Conservation (phyloP, 768 basidiomycete species). For the Ramaria rubella region DNA sequence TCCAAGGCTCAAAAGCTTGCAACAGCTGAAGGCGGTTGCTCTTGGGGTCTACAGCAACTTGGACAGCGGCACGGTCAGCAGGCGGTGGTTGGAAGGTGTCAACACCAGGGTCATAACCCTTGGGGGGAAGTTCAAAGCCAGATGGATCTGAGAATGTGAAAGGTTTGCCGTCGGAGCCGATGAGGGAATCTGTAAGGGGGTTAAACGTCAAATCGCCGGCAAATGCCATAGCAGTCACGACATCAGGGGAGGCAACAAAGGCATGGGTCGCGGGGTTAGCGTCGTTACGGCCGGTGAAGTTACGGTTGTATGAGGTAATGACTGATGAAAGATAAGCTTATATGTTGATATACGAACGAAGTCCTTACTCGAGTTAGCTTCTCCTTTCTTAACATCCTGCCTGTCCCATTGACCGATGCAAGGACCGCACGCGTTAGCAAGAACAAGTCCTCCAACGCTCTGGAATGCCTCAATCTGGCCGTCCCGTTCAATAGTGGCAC, state of each 20-base stretch:
- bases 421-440: conserved; percentile 98
- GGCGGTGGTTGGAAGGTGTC: conserved; percentile 97
- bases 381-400: conserved; percentile 93
- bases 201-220: conserved; percentile 94
- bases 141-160: conserved; percentile 95
- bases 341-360: neutral
- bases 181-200: conserved; percentile 86
- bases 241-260: conserved; percentile 87
- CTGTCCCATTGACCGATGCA: conserved; percentile 99
- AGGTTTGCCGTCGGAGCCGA: conserved; percentile 84
- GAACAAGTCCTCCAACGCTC: conserved; percentile 80
- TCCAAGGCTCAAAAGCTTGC: conserved; percentile 85
- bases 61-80: conserved; percentile 69
- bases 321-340: conserved; percentile 37
- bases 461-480: conserved; percentile 89
- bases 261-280: conserved; percentile 99
- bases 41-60: conserved; percentile 79
- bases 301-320: conserved; percentile 99
- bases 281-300: conserved; percentile 99
- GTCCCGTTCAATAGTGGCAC: conserved; percentile 95
- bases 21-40: conserved; percentile 89
- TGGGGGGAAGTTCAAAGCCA: conserved; percentile 89
- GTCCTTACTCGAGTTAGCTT: conserved; percentile 84
- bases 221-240: conserved; percentile 96
- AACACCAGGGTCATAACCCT: conserved; percentile 94